Conservation (phyloP, 768 basidiomycete genomes). For the Chiua virens region DNA sequence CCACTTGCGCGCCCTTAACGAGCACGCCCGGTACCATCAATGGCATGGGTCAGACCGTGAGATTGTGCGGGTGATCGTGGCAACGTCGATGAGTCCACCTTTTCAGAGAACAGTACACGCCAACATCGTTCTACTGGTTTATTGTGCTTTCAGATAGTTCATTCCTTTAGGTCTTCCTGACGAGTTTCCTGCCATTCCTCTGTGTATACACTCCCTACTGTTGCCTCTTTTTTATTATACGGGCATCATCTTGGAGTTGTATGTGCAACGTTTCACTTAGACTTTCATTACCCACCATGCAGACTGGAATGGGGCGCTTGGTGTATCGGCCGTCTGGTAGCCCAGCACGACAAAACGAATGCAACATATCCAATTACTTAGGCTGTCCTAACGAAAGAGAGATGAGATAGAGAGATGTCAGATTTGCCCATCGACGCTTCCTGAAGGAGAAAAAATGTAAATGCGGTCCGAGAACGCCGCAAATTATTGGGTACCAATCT, state of each 20-base stretch:
- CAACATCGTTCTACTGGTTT: slow-evolving; percentile 48
- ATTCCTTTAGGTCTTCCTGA: slow-evolving; percentile 45
- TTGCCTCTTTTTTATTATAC: no score
- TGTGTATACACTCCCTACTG: no score
- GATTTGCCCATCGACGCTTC: slow-evolving; percentile 91
- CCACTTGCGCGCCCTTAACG: slow-evolving; percentile 55
- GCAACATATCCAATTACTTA: not conserved
- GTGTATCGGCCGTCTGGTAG: no score
- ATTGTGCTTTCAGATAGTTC: slow-evolving; percentile 29
- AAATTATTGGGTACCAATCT: slow-evolving; percentile 60
- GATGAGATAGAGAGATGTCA: slow-evolving; percentile 67
- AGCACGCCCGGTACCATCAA: slow-evolving; percentile 61
- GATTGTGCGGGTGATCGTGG: slow-evolving; percentile 46
- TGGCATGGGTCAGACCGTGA: slow-evolving; percentile 49
- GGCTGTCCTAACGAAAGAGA: not conserved
- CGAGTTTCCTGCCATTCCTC: slow-evolving; percentile 24
- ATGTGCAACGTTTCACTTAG: no score
- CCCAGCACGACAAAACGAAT: no score
- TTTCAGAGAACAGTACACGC: slow-evolving; percentile 44
- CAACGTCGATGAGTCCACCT: slow-evolving; percentile 52
- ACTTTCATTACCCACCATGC: no score
- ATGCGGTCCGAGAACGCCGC: not conserved
- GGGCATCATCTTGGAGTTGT: no score
- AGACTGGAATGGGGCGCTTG: no score
- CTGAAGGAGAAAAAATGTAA: slow-evolving; percentile 38